Conservation (phyloP, 2,329 filamentous ascomycete species). For the Lecanosticta acicola region DNA sequence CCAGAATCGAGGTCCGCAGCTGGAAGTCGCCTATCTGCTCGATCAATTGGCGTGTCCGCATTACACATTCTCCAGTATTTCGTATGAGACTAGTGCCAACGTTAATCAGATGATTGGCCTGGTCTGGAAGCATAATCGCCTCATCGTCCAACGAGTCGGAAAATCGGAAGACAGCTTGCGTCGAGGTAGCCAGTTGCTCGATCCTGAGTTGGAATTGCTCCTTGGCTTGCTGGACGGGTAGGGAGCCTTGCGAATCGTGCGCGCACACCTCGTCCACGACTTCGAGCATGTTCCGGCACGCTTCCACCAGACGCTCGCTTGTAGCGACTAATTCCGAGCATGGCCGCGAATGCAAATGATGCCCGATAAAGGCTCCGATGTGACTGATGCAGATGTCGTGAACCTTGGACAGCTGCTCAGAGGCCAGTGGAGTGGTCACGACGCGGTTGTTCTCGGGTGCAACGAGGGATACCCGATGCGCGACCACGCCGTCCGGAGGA, state of each 20-base stretch:
- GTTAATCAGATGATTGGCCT: constrained; percentile 26
- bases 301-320: constrained; percentile 75
- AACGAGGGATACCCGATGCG: constrained; percentile 29
- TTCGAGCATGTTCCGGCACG: constrained; percentile 71
- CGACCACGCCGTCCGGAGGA: constrained; percentile 17
- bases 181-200: constrained; percentile 71
- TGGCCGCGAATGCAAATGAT: constrained; percentile 89
- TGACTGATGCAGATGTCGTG: constrained; percentile 88
- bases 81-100: constrained; percentile 49
- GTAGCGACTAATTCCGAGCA: constrained; percentile 75
- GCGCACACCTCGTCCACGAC: constrained; percentile 78
- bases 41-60: constrained; percentile 76
- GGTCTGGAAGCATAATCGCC: constrained; percentile 67
- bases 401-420: constrained; percentile 69
- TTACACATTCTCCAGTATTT: constrained; percentile 84
- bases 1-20: constrained; percentile 9
- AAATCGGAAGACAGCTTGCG: constrained; percentile 69
- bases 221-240: constrained; percentile 62
- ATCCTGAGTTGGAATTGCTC: constrained; percentile 74
- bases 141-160: constrained; percentile 64
- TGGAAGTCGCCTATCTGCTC: constrained; percentile 58
- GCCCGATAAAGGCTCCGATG: constrained; percentile 86
- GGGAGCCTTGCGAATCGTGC: constrained; percentile 64
- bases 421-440: constrained; percentile 62
- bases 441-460: constrained; percentile 16